Evolutionary conservation across 202 grass and related monocot species (phyloP).

Genomic region (Schoenoplectus triqueter): DNA sequence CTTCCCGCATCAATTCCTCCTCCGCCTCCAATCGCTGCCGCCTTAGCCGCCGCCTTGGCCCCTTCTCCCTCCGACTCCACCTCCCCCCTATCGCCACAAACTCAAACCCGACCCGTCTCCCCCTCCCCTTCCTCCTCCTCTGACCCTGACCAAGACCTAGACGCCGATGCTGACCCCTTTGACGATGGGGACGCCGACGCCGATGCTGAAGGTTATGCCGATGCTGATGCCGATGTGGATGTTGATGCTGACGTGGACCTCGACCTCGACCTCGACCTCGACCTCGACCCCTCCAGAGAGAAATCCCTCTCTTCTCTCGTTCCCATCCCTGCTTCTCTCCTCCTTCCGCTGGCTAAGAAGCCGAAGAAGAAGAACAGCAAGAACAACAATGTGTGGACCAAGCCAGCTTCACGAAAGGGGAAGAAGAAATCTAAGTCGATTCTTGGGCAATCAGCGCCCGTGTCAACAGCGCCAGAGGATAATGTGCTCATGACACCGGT

Average conservation of each 20-base stretch:
- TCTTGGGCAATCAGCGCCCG: slow-evolving; percentile 39
- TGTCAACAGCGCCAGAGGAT: slow-evolving; percentile 50
- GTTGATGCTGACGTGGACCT: slow-evolving; percentile 47
- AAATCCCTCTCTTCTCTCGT: slow-evolving; percentile 34
- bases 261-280: slow-evolving; percentile 21
- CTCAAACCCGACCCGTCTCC: neutral
- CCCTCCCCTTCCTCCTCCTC: slow-evolving; percentile 41
- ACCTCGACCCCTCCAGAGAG: slow-evolving; percentile 21
- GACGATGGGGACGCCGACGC: slow-evolving; percentile 31
- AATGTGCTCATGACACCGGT: slow-evolving; percentile 66
- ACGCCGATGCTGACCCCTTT: slow-evolving; percentile 17
- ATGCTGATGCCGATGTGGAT: slow-evolving; percentile 37
- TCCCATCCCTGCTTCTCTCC: neutral
- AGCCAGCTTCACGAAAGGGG: slow-evolving; percentile 67
- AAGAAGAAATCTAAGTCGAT: slow-evolving; percentile 72
- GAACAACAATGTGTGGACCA: slow-evolving; percentile 80
- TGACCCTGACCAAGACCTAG: slow-evolving; percentile 7
- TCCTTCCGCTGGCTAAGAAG: slow-evolving; percentile 54
- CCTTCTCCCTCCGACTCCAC: slow-evolving; percentile 45
- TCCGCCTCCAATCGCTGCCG: slow-evolving; percentile 34
- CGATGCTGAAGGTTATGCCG: slow-evolving; percentile 44
- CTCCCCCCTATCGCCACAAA: slow-evolving; percentile 12
- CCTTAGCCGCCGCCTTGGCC: slow-evolving; percentile 31
- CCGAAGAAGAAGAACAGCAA: slow-evolving; percentile 82
- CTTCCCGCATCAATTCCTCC: slow-evolving; percentile 26